These are phyloP conservation scores for Xylariaceae sp. DNA, from an alignment of 2,329 filamentous ascomycete species.

Conservation along the genomic window DNA sequence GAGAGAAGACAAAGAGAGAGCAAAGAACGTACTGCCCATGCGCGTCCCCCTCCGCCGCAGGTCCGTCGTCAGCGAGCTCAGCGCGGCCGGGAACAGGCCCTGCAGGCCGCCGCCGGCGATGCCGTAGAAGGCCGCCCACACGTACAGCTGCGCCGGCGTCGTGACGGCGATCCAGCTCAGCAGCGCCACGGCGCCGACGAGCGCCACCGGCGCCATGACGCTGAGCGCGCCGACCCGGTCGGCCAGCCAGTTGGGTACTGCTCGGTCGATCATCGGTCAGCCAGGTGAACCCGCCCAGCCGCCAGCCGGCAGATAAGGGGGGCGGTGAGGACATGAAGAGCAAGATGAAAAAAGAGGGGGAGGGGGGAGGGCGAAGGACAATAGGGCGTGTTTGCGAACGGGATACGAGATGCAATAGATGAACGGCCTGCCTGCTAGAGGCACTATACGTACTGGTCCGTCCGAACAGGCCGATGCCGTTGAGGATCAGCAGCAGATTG, in stretches of 20 bases:
- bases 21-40: too few relatives aligned
- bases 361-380: too few relatives aligned
- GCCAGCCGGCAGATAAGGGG: too few relatives aligned
- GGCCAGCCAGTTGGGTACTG: constrained; percentile 52
- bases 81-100: constrained; percentile 55
- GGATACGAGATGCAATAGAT: too few relatives aligned
- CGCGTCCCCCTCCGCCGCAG: constrained; percentile 43
- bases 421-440: too few relatives aligned
- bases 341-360: too few relatives aligned
- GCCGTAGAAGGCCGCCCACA: constrained; percentile 57
- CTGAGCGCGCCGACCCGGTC: constrained; percentile 55
- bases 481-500: constrained; percentile 57
- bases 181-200: constrained; percentile 34
- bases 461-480: constrained; percentile 52
- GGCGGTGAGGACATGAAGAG: too few relatives aligned
- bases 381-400: too few relatives aligned
- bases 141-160: constrained; percentile 44
- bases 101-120: constrained; percentile 57
- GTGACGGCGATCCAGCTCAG: constrained; percentile 54
- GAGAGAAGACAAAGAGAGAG: too few relatives aligned
- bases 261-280: too few relatives aligned
- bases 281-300: too few relatives aligned
- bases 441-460: too few relatives aligned
- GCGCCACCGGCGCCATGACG: constrained; percentile 42
- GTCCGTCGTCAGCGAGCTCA: constrained; percentile 48